These are phyloP conservation scores for Sugiyamaella qingdaonensis DNA, from an alignment of 805 yeast species.

Conservation along the genomic window DNA sequence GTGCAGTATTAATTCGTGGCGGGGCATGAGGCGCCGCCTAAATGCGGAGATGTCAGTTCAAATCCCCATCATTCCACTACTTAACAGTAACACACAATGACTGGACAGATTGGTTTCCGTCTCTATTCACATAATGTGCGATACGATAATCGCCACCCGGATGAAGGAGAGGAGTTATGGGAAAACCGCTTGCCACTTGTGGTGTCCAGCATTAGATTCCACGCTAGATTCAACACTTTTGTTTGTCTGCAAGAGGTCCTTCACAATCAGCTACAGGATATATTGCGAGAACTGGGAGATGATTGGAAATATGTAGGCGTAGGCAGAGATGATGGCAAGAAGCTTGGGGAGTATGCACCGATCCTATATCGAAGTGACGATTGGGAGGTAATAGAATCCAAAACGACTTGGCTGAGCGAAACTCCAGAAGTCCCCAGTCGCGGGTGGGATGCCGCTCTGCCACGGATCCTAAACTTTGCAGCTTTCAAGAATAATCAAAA, in stretches of 20 bases:
- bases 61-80: neutral
- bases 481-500: slow-evolving; percentile 14
- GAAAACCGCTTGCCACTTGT: slow-evolving; percentile 37
- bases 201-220: slow-evolving; percentile 39
- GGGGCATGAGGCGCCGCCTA: neutral
- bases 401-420: slow-evolving; percentile 34
- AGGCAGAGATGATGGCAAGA: slow-evolving; percentile 49
- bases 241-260: slow-evolving; percentile 49
- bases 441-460: slow-evolving; percentile 48
- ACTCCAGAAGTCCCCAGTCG: slow-evolving; percentile 52
- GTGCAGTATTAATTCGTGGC: neutral
- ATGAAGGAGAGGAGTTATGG: slow-evolving; percentile 45
- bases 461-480: slow-evolving; percentile 35
- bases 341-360: slow-evolving; percentile 48
- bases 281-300: slow-evolving; percentile 33
- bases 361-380: slow-evolving; percentile 37
- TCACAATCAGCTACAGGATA: slow-evolving; percentile 44
- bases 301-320: slow-evolving; percentile 28
- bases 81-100: neutral
- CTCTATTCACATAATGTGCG: slow-evolving; percentile 27
- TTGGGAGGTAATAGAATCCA: slow-evolving; percentile 42
- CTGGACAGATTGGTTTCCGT: slow-evolving; percentile 10
- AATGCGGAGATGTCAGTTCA: neutral
- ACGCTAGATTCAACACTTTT: slow-evolving; percentile 32
- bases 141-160: slow-evolving; percentile 21